Evolutionary conservation across 768 basidiomycete species (phyloP), one percentile per base, ranked within the genome.

Genomic region (Boletus sp.): DNA sequence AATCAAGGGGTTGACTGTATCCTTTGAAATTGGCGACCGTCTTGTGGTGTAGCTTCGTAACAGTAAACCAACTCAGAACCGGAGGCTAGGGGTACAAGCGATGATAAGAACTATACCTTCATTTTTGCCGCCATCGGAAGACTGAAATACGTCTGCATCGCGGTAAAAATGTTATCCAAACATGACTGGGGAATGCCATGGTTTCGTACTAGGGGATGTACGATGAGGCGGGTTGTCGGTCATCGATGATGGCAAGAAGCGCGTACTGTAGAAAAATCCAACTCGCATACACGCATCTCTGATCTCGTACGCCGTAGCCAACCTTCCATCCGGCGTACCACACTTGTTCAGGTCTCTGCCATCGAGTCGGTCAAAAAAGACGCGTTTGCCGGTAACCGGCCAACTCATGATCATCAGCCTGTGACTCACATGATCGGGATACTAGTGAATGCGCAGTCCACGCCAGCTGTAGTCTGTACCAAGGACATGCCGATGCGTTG

Each of bases 181-280:
- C 77, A 65, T 0, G 70, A 64, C 39, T 84, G 78, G 3, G 84
- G 72, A 32, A 95, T 87, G 2, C 84, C 84, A 62, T 95, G 93
- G 60, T 92, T 91, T 65, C 75, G 80, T 17, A 91, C 89, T 93
- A 67, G n/a, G 12, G 30, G 41, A 35, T n/a, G 17, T n/a, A 8
- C 7, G n/a, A n/a, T n/a, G 30, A 39, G 39, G 47, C n/a, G 15
- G 4, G 7, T 20, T 5, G 17, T 29, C 42, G 35, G 18, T 32
- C 28, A 24, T 32, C 18, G 39, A 40, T n/a, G 52, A 56, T n/a
- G n/a, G n/a, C 9, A 41, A 52, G 3, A 5, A 29, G 33, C 15
- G 8, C 75, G 20, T 59, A 89, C 88, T 82, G 64, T 94, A 94
- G 70, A 94, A 90, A 68, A 95, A 94, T 1, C 92, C 92, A 7